These are phyloP conservation scores for Juglanconis oblonga DNA, from an alignment of 2,329 filamentous ascomycete genomes.

Conservation along the genomic window DNA sequence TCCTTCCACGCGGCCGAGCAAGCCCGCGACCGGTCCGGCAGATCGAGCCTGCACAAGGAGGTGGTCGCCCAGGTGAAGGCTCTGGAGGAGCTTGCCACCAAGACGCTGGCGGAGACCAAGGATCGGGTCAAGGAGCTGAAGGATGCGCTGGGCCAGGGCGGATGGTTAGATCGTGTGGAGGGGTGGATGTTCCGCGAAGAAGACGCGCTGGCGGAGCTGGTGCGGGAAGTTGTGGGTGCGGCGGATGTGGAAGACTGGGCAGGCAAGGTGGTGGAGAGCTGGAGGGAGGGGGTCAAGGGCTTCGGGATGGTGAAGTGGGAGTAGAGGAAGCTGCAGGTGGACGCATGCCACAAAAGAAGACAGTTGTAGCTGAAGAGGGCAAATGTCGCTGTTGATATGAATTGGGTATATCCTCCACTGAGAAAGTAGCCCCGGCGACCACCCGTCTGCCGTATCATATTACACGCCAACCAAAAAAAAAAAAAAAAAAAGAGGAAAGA, in stretches of 20 bases:
- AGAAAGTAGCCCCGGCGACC: background rate
- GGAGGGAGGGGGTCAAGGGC: conserved; percentile 36
- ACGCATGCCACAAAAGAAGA: background rate
- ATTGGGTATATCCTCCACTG: background rate
- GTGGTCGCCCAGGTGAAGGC: conserved; percentile 31
- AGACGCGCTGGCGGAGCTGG: conserved; percentile 22
- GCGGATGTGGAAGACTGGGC: conserved; percentile 33
- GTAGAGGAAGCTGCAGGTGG: conserved; percentile 14
- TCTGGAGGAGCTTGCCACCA: conserved; percentile 24
- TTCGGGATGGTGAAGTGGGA: conserved; percentile 35
- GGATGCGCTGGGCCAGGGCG: conserved; percentile 28
- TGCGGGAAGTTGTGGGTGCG: conserved; percentile 27
- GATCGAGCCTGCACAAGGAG: conserved; percentile 31
- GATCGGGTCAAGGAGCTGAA: conserved; percentile 30
- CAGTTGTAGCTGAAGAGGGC: background rate
- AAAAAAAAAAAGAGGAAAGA: no score
- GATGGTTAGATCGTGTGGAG: conserved; percentile 36
- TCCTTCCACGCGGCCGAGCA: conserved; percentile 30
- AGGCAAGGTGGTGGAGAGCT: conserved; percentile 33
- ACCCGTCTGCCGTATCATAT: background rate
- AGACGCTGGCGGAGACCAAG: conserved; percentile 28
- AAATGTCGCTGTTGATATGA: background rate
- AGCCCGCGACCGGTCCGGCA: conserved; percentile 31
- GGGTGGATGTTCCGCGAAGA: conserved; percentile 29
- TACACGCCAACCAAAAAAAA: background rate